These are phyloP conservation scores for Volvox africanus DNA, from an alignment of 139 green algal genomes.

Conservation along the genomic window DNA sequence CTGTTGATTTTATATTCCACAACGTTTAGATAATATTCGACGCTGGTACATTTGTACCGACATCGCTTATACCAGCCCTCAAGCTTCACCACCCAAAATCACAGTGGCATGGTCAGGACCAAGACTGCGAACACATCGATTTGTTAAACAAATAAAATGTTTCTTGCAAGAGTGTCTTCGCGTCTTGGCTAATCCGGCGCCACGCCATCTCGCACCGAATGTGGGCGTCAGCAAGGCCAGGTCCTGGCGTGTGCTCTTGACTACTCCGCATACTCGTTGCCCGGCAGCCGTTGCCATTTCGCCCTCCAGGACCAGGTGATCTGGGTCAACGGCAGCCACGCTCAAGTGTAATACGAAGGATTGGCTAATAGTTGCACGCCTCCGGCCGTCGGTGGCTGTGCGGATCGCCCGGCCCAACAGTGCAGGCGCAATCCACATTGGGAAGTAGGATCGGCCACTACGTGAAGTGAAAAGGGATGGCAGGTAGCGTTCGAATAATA, in stretches of 20 bases:
- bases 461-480: neutral
- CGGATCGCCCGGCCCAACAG: neutral
- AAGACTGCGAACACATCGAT: too few relatives aligned
- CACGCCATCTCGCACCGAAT: neutral
- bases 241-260: slow-evolving; percentile 13
- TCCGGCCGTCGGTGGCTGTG: neutral
- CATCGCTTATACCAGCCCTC: too few relatives aligned
- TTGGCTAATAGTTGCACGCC: neutral
- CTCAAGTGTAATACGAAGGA: neutral
- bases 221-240: slow-evolving; percentile 14
- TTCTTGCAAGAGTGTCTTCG: too few relatives aligned
- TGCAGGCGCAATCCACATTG: neutral
- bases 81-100: too few relatives aligned
- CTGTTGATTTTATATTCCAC: too few relatives aligned
- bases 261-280: neutral
- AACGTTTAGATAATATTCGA: too few relatives aligned
- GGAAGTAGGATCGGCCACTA: neutral
- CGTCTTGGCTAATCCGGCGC: too few relatives aligned
- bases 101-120: too few relatives aligned
- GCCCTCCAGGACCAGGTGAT: neutral
- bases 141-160: too few relatives aligned
- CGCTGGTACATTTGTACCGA: too few relatives aligned
- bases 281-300: neutral
- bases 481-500: too few relatives aligned
- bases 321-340: neutral